Conservation (phyloP, 2,329 filamentous ascomycete species). For the Hypomyces rosellus region DNA sequence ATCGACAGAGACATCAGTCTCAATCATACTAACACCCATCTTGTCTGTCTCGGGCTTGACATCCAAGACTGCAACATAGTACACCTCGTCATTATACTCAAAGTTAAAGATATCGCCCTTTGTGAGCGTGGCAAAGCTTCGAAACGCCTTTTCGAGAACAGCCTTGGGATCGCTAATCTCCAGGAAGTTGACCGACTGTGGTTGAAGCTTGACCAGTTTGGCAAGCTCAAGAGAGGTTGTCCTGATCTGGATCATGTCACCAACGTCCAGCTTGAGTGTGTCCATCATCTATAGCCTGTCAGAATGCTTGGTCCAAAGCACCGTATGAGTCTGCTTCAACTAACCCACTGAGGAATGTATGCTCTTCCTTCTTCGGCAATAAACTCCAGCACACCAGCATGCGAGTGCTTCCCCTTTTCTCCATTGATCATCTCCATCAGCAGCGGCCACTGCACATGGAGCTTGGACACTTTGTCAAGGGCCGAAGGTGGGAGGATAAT, state of each 20-base stretch:
- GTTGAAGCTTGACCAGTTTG: slow-evolving; percentile 91
- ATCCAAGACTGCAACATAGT: slow-evolving; percentile 88
- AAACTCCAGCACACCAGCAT: slow-evolving; percentile 94
- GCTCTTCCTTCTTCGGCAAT: slow-evolving; percentile 95
- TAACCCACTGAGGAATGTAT: slow-evolving; percentile 90
- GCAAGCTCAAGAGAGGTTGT: slow-evolving; percentile 89
- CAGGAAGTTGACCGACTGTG: slow-evolving; percentile 86
- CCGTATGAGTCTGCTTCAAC: slow-evolving; percentile 20
- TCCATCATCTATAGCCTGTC: slow-evolving; percentile 71
- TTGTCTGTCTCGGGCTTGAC: slow-evolving; percentile 80
- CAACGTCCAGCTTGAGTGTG: slow-evolving; percentile 80
- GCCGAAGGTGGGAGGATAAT: slow-evolving; percentile 95
- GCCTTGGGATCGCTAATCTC: slow-evolving; percentile 97
- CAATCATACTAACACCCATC: slow-evolving; percentile 87
- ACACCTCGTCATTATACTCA: slow-evolving; percentile 89
- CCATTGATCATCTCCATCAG: slow-evolving; percentile 95
- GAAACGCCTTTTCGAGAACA: slow-evolving; percentile 92
- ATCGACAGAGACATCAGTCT: slow-evolving; percentile 94
- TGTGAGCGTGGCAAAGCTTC: slow-evolving; percentile 89
- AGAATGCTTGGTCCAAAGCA: slow-evolving; percentile 7
- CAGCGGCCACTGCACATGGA: slow-evolving; percentile 96
- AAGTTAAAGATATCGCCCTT: slow-evolving; percentile 95
- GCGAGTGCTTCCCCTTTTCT: slow-evolving; percentile 69
- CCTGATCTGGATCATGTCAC: slow-evolving; percentile 91
- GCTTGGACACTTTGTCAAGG: slow-evolving; percentile 88